Evolutionary conservation across 768 basidiomycete species (phyloP).

Genomic region (Leccinum rimulosum): DNA sequence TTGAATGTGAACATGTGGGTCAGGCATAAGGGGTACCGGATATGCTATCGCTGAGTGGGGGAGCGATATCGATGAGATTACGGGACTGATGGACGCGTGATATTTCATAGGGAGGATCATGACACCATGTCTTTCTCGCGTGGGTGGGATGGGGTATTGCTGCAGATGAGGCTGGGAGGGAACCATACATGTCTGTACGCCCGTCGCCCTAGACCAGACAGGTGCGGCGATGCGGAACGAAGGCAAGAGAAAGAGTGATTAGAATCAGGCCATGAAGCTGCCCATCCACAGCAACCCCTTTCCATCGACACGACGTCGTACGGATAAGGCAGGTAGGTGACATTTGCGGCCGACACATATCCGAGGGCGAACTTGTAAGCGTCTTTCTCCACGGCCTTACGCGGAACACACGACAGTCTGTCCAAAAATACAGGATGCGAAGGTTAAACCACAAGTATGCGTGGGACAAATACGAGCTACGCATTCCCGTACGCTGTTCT

Average conservation of each 20-base stretch:
- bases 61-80: slow-evolving; percentile 23
- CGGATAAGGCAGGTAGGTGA: slow-evolving; percentile 17
- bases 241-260: slow-evolving; percentile 13
- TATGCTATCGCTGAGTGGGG: background rate
- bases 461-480: slow-evolving; percentile 2
- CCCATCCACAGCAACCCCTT: slow-evolving; percentile 20
- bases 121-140: slow-evolving; percentile 10
- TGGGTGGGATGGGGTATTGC: background rate
- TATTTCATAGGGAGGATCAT: slow-evolving; percentile 5
- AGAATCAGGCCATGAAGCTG: slow-evolving; percentile 9
- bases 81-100: slow-evolving; percentile 6
- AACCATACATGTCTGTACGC: background rate
- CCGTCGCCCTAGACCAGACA: slow-evolving; percentile 19
- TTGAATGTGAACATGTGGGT: background rate
- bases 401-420: slow-evolving; percentile 2
- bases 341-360: background rate
- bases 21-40: background rate
- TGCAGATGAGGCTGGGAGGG: background rate
- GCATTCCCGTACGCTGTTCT: slow-evolving; percentile 7
- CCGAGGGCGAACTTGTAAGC: background rate
- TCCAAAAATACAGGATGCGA: slow-evolving; percentile 3
- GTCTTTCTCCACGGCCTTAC: slow-evolving; percentile 7
- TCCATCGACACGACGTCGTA: slow-evolving; percentile 8
- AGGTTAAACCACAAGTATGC: background rate
- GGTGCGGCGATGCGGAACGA: slow-evolving; percentile 4